Evolutionary conservation across 2,329 filamentous ascomycete species (phyloP).

Genomic region (Apiospora phragmitis): DNA sequence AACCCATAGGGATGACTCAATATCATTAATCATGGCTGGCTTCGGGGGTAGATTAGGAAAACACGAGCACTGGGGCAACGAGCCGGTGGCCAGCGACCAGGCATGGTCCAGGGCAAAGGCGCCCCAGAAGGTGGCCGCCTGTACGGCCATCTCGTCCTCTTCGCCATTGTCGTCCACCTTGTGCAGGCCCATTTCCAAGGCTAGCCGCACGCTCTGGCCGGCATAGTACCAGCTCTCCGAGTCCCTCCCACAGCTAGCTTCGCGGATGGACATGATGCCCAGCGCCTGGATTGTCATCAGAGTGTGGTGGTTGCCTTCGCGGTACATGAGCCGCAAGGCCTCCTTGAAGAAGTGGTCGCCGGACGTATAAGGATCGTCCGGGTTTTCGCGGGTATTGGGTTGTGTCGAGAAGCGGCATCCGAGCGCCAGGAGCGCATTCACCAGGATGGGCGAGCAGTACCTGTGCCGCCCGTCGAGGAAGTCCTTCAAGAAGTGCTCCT

Average conservation of each 20-base stretch:
- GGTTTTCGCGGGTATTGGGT: constrained; percentile 62
- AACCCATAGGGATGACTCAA: constrained; percentile 61
- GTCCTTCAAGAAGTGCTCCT: constrained; percentile 69
- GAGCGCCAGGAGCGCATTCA: constrained; percentile 65
- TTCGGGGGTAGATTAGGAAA: constrained; percentile 59
- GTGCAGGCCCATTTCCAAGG: constrained; percentile 71
- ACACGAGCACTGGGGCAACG: constrained; percentile 59
- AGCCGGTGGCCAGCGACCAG: constrained; percentile 65
- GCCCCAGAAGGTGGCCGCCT: constrained; percentile 62
- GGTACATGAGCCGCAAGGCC: constrained; percentile 59
- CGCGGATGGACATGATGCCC: constrained; percentile 73
- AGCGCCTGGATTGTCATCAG: constrained; percentile 74
- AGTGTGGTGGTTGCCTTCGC: constrained; percentile 58
- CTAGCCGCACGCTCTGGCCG: constrained; percentile 70
- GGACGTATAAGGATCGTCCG: constrained; percentile 62
- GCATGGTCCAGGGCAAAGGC: constrained; percentile 64
- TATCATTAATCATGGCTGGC: constrained; percentile 58
- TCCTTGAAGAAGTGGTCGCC: constrained; percentile 77
- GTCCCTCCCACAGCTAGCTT: constrained; percentile 71
- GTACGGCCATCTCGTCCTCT: constrained; percentile 58
- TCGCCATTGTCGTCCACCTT: constrained; percentile 44
- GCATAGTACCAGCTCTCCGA: constrained; percentile 73
- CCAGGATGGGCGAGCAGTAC: constrained; percentile 67
- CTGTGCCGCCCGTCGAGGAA: constrained; percentile 60
- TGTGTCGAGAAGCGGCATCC: constrained; percentile 70